Conservation (phyloP, 495 filamentous ascomycete genomes). For the Recurvomyces mirabilis region DNA sequence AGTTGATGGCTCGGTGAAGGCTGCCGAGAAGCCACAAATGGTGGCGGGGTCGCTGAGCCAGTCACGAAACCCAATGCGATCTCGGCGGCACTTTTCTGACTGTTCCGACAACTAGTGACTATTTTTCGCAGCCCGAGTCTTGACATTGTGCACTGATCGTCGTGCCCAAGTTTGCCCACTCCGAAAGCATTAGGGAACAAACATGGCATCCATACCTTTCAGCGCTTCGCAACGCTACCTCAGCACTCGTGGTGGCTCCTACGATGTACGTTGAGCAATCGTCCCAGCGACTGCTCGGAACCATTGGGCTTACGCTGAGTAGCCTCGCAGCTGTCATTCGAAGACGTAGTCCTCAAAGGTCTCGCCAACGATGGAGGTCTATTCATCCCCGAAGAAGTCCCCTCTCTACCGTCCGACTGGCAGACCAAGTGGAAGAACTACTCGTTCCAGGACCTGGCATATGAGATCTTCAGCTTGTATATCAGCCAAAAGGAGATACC, state of each 20-base stretch:
- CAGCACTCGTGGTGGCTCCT: slow-evolving; percentile 68
- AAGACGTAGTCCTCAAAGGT: slow-evolving; percentile 81
- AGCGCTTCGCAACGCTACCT: slow-evolving; percentile 67
- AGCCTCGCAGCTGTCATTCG: slow-evolving; percentile 64
- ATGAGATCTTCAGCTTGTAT: slow-evolving; percentile 64
- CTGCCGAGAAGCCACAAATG: no score
- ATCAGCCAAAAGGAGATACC: slow-evolving; percentile 78
- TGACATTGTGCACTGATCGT: no score
- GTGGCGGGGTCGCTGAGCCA: no score
- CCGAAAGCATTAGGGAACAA: no score
- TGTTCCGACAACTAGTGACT: no score
- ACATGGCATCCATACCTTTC: slow-evolving; percentile 7
- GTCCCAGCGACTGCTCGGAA: no score
- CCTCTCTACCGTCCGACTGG: slow-evolving; percentile 52
- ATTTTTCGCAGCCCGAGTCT: no score
- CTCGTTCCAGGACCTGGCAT: slow-evolving; percentile 67
- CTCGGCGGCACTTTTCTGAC: no score
- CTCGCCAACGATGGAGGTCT: slow-evolving; percentile 81
- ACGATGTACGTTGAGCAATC: slow-evolving; percentile 46
- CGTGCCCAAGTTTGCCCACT: no score
- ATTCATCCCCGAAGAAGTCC: slow-evolving; percentile 79
- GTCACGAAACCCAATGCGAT: no score
- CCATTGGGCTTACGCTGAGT: slow-evolving; percentile 17
- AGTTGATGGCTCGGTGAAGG: no score
- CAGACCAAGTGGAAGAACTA: slow-evolving; percentile 56